Evolutionary conservation across 169 alveolate species (phyloP).

Genomic region (Ichthyophthirius multifiliis): DNA sequence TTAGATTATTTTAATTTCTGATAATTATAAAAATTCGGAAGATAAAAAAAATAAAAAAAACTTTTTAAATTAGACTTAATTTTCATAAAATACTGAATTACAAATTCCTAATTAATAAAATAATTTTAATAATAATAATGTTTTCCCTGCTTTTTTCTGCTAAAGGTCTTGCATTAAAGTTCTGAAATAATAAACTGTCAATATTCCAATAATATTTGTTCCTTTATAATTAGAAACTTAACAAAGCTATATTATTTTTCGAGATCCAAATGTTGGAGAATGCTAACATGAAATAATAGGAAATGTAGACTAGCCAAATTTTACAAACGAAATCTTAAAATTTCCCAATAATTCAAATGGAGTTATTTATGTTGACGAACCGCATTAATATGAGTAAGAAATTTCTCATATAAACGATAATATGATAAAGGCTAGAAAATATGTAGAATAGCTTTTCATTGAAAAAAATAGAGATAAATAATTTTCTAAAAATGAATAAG

Average conservation of each 20-base stretch:
- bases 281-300: slow-evolving; percentile 87
- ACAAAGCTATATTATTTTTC: slow-evolving; percentile 78
- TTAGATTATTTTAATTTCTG: slow-evolving; percentile 19
- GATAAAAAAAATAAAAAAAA: slow-evolving; percentile 6
- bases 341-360: background rate
- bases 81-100: background rate
- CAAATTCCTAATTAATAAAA: background rate
- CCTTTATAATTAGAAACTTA: slow-evolving; percentile 85
- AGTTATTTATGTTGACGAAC: slow-evolving; percentile 25
- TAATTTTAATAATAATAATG: background rate
- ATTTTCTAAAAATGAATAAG: slow-evolving; percentile 13
- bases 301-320: slow-evolving; percentile 77
- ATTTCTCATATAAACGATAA: slow-evolving; percentile 26
- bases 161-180: slow-evolving; percentile 51
- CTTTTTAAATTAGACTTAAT: background rate
- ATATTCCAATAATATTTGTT: slow-evolving; percentile 61
- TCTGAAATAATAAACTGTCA: slow-evolving; percentile 48
- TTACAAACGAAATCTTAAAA: slow-evolving; percentile 1
- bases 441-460: slow-evolving; percentile 13
- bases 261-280: slow-evolving; percentile 91
- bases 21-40: slow-evolving; percentile 18
- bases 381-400: background rate
- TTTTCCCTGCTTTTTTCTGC: slow-evolving; percentile 42
- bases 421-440: slow-evolving; percentile 23
- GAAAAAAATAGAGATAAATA: slow-evolving; percentile 35